Conservation (phyloP, 495 filamentous ascomycete species). For the Trichocladium antarcticum region DNA sequence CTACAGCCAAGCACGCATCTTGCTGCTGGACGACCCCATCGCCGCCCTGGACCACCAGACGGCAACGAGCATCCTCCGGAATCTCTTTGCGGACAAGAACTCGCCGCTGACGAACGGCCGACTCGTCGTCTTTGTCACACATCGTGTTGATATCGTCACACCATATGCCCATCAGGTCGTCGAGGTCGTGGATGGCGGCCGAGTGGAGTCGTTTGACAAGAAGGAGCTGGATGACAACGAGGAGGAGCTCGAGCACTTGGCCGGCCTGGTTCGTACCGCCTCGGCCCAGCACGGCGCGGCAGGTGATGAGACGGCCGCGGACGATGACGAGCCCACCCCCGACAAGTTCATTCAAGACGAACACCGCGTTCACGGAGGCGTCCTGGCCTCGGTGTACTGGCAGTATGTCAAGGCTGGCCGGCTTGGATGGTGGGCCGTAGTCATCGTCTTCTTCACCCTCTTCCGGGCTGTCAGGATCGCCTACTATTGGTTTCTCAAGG, state of each 20-base stretch:
- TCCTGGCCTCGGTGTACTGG: conserved; percentile 66
- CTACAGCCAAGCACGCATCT: conserved; percentile 82
- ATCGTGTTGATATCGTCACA: conserved; percentile 59
- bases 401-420: conserved; percentile 69
- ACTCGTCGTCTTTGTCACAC: conserved; percentile 63
- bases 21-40: conserved; percentile 89
- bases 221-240: conserved; percentile 19
- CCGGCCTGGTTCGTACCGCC: conserved; percentile 3
- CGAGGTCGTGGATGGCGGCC: conserved; percentile 47
- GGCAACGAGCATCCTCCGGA: conserved; percentile 57
- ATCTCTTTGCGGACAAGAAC: conserved; percentile 42
- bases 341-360: conserved; percentile 80
- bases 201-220: conserved; percentile 38
- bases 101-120: conserved; percentile 53
- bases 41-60: conserved; percentile 88
- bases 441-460: conserved; percentile 47
- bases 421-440: conserved; percentile 55
- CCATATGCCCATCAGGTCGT: conserved; percentile 57
- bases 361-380: conserved; percentile 60
- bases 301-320: conserved; percentile 14
- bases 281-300: not conserved
- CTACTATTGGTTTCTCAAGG: conserved; percentile 71
- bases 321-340: conserved; percentile 38
- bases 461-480: conserved; percentile 50
- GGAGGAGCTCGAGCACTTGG: conserved; percentile 17